Evolutionary conservation across 2,329 filamentous ascomycete species (phyloP).

Genomic region (Exophiala sp.): DNA sequence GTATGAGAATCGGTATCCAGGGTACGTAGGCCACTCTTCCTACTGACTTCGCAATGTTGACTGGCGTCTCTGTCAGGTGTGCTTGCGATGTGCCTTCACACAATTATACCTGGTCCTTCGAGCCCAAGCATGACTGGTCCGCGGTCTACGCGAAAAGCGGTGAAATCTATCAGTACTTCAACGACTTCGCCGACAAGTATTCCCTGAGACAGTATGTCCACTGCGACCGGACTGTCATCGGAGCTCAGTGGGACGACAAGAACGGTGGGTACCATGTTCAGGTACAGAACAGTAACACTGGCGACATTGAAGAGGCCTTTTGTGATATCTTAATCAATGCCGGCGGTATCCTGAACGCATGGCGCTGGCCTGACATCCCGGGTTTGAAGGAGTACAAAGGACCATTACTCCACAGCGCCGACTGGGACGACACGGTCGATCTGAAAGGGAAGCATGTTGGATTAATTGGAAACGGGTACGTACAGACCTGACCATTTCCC

Average conservation of each 20-base stretch:
- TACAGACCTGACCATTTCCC: too few relatives aligned
- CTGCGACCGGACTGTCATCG: conserved; percentile 7
- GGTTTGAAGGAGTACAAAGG: conserved; percentile 29
- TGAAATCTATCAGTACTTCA: conserved; percentile 65
- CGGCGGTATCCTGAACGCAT: conserved; percentile 54
- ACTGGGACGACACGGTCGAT: conserved; percentile 33
- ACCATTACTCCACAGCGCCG: conserved; percentile 30
- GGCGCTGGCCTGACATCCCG: conserved; percentile 35
- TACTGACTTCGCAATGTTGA: not conserved
- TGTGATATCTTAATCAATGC: conserved; percentile 45
- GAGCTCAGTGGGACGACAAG: conserved; percentile 8
- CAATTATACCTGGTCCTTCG: conserved; percentile 62
- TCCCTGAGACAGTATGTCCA: conserved; percentile 56
- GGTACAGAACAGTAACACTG: not conserved
- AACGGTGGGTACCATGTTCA: not conserved
- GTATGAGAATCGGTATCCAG: too few relatives aligned
- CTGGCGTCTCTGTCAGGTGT: conserved; percentile 3
- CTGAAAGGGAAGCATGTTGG: conserved; percentile 27
- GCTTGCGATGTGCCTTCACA: conserved; percentile 40
- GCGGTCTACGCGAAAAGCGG: conserved; percentile 61
- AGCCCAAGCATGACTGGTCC: conserved; percentile 62
- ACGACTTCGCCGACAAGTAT: conserved; percentile 56
- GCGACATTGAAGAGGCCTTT: not conserved
- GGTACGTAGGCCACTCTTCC: not conserved
- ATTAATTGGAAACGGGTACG: conserved; percentile 28